Base-by-base conservation (phyloP, 2,329 filamentous ascomycete species). In the Calonectria crousiana region DNA sequence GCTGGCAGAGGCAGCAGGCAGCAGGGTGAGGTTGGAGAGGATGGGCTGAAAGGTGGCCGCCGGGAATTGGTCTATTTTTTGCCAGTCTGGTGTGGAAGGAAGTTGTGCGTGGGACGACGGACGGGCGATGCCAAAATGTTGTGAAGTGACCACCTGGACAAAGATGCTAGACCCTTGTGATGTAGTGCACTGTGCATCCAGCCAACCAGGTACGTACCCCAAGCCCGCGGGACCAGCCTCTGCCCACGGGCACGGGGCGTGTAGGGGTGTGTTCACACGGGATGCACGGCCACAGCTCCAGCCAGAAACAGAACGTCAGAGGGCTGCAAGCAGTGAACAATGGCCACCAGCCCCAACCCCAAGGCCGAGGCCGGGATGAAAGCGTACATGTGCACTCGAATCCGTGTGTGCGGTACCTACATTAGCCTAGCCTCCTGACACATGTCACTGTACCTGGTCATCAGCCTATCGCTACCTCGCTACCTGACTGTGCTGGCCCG, bases 121-220 rank as follows among this genome's bases (percentile, higher is more conserved):
- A 49, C 20, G 72, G 47, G 68, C 36, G 68, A 52, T 56, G 62
- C 56, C 69, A 73, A 69, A 69, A 64, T 66, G 62, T 70, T 70
- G 73, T 67, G 73, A 69, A 73, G 69, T 73, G 73, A 72, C 70
- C 69, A 73, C 69, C 70, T 72, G 73, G 73, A 74, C 73, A 74
- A 62, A 69, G 65, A 36, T 53, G 56, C 64, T 51, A 60, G 73
- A 73, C 67, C 73, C 73, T 73, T 73, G 73, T 75, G 73, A 75
- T 73, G 65, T 47, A 60, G 67, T 36, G 62, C 65, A 58, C 64
- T 44, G 41, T 44, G 41, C 41, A 44, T 20, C 64, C 56, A 56
- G 68, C 72, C 72, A 74, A 74, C 64, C 72, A 72, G 65, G 65
- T 52, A 64, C 67, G 62, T 67, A 71, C 68, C 60, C 56, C 66